Evolutionary conservation across 208 protist species (phyloP).

Genomic region (Trypanosoma congolense): DNA sequence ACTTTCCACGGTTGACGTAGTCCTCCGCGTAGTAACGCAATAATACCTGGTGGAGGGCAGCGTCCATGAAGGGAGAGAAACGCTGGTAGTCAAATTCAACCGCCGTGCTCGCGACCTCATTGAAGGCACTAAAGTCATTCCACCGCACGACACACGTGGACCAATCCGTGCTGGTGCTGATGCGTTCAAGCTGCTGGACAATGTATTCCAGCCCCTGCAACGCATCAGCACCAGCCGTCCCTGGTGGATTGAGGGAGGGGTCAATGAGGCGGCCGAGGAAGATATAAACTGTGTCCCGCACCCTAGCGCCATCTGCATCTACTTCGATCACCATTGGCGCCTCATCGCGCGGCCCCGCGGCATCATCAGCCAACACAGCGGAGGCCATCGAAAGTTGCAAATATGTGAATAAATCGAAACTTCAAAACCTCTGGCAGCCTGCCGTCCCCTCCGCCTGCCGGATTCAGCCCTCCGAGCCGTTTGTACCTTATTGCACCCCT

Average conservation of each 20-base stretch:
- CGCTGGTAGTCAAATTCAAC: conserved; percentile 81
- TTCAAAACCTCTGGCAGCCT: too few relatives aligned
- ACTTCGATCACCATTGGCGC: conserved; percentile 44
- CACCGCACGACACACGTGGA: conserved; percentile 81
- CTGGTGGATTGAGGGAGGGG: conserved; percentile 24
- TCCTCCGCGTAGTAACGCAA: conserved; percentile 80
- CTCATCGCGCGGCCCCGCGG: conserved; percentile 48
- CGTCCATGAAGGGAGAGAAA: conserved; percentile 68
- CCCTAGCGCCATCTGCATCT: conserved; percentile 63
- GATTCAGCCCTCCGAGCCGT: background rate
- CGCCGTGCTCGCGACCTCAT: conserved; percentile 64
- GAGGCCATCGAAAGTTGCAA: too few relatives aligned
- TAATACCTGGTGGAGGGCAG: conserved; percentile 69
- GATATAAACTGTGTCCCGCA: conserved; percentile 71
- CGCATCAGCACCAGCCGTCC: conserved; percentile 4
- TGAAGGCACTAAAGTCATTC: conserved; percentile 61
- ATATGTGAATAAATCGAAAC: too few relatives aligned
- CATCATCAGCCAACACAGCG: conserved; percentile 43
- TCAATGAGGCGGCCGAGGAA: conserved; percentile 81
- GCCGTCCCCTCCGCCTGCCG: too few relatives aligned
- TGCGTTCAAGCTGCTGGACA: conserved; percentile 68
- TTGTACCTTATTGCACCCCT: too few relatives aligned
- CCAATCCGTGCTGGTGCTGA: conserved; percentile 73
- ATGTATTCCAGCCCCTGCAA: conserved; percentile 44
- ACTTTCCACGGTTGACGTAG: conserved; percentile 70